A percentile compares a stretch with the other conserved stretches of the same genome.
phyloP scores from a whole-genome alignment of 257 asterid species.

The Knoxia roxburghii region DNA sequence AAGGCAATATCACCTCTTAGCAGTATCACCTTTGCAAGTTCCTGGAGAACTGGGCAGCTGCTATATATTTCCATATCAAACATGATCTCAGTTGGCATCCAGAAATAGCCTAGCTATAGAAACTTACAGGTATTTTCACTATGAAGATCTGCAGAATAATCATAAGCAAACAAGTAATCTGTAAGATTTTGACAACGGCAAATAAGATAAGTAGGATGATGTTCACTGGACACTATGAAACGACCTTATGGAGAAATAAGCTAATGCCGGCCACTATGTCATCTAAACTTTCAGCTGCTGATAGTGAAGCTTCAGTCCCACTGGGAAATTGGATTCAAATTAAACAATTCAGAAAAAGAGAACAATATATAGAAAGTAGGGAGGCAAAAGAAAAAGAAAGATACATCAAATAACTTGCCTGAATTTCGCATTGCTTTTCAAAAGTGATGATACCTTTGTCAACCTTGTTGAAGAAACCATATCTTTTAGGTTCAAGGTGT shows the following conservation, averaged over 20 bases:
- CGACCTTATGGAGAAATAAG: slow-evolving; percentile 58
- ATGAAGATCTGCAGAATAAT: slow-evolving; percentile 50
- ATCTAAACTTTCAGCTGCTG: slow-evolving; percentile 36
- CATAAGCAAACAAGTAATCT: slow-evolving; percentile 19
- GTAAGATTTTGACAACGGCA: neutral
- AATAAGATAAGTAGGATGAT: neutral
- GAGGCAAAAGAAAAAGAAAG: neutral
- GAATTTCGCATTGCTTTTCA: slow-evolving; percentile 66
- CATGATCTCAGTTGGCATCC: neutral
- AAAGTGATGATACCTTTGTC: slow-evolving; percentile 45
- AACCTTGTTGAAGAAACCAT: slow-evolving; percentile 42
- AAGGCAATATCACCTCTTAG: slow-evolving; percentile 19
- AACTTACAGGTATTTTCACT: slow-evolving; percentile 66
- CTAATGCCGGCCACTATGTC: slow-evolving; percentile 40
- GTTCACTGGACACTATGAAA: slow-evolving; percentile 11
- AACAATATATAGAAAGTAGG: slow-evolving; percentile 4
- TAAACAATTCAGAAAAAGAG: slow-evolving; percentile 5
- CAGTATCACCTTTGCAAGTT: slow-evolving; percentile 14
- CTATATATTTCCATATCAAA: slow-evolving; percentile 5
- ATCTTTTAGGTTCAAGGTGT: slow-evolving; percentile 49
- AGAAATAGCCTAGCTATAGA: neutral
- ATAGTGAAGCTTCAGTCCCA: slow-evolving; percentile 73
- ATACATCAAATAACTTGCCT: slow-evolving; percentile 42
- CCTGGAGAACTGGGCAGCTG: slow-evolving; percentile 8
- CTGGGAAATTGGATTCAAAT: slow-evolving; percentile 27